Conservation (phyloP, 169 alveolate species). For the Plasmodium malariae region DNA sequence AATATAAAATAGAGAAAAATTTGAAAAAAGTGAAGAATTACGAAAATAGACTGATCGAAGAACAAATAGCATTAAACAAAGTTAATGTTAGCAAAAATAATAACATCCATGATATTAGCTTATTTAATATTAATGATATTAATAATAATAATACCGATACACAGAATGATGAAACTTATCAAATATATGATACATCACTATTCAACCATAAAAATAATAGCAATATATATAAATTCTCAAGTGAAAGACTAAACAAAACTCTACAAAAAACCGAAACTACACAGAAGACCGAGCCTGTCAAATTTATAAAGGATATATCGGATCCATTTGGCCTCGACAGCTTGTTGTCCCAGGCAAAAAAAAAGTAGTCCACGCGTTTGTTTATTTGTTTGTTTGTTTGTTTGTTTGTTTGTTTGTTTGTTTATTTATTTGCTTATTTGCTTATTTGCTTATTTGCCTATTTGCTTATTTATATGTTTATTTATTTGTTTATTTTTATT, state of each 20-base stretch:
- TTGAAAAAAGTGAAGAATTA: constrained; percentile 79
- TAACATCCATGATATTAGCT: constrained; percentile 61
- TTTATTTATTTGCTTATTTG: no score
- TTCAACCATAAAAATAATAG: constrained; percentile 28
- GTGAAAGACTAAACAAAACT: constrained; percentile 70
- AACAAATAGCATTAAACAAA: constrained; percentile 51
- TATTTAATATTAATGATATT: constrained; percentile 28
- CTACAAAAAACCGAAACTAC: constrained; percentile 81
- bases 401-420: no score
- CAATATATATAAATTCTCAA: constrained; percentile 69
- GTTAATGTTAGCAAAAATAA: constrained; percentile 55
- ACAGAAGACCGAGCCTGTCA: constrained; percentile 91
- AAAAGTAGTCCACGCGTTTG: constrained; percentile 58
- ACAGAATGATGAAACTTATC: constrained; percentile 55
- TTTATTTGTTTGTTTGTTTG: not conserved
- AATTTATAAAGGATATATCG: constrained; percentile 88
- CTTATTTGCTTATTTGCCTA: no score
- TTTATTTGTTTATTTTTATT: not conserved
- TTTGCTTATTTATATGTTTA: no score
- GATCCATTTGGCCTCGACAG: constrained; percentile 93
- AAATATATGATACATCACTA: constrained; percentile 61
- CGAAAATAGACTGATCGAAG: constrained; percentile 68
- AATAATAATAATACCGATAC: constrained; percentile 1
- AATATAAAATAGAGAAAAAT: constrained; percentile 84
- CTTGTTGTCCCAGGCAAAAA: constrained; percentile 89